Percentiles rank a stretch among this genome's conserved stretches.
phyloP scores from a whole-genome alignment of 2,329 filamentous ascomycete genomes.

The Claviceps arundinis region DNA sequence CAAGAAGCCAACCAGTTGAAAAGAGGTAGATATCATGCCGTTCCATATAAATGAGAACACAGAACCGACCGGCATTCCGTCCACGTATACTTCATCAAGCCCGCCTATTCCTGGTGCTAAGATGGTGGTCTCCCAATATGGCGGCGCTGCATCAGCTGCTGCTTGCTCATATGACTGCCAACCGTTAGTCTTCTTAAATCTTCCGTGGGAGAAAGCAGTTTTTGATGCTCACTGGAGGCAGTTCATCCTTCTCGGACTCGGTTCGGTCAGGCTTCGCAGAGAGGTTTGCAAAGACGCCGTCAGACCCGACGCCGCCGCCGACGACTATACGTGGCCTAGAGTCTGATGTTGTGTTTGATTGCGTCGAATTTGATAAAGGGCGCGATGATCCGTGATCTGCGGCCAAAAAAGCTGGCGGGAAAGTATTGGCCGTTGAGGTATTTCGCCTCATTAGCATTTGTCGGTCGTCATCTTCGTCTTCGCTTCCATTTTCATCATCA shows the following conservation, averaged over 20 bases:
- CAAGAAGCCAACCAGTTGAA: slow-evolving; percentile 92
- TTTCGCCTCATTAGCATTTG: slow-evolving; percentile 71
- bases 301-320: slow-evolving; percentile 65
- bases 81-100: slow-evolving; percentile 92
- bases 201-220: background rate
- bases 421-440: slow-evolving; percentile 18
- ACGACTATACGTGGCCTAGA: slow-evolving; percentile 37
- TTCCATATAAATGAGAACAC: slow-evolving; percentile 85
- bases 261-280: slow-evolving; percentile 77
- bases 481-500: slow-evolving; percentile 65
- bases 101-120: slow-evolving; percentile 80
- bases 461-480: slow-evolving; percentile 64
- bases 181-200: slow-evolving; percentile 18
- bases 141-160: slow-evolving; percentile 85
- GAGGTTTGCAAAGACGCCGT: slow-evolving; percentile 93
- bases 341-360: slow-evolving; percentile 17
- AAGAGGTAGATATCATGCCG: slow-evolving; percentile 92
- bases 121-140: slow-evolving; percentile 99
- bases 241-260: slow-evolving; percentile 70
- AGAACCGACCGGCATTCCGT: slow-evolving; percentile 84
- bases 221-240: slow-evolving; percentile 64
- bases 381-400: background rate
- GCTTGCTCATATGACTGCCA: slow-evolving; percentile 91
- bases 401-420: slow-evolving; percentile 4
- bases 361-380: slow-evolving; percentile 12